A percentile compares a stretch with the other conserved stretches of the same genome.
Evolutionary conservation across 2,329 filamentous ascomycete genomes (phyloP).

Genomic region (Dryadomyces quercus-mongolicae): DNA sequence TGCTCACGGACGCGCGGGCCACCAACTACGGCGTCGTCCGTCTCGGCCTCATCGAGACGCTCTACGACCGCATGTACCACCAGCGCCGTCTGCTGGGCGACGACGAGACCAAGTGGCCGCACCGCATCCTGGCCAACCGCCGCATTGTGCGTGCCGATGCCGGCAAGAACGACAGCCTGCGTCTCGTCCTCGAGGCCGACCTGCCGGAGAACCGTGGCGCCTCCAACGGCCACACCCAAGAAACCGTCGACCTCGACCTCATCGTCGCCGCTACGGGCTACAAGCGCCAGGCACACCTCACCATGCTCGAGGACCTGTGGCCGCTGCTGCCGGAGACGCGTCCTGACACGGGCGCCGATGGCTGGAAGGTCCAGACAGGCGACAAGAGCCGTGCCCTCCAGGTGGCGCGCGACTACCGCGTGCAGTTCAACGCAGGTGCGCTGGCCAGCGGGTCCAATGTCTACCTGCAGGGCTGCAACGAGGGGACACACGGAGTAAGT

Average conservation of each 20-base stretch:
- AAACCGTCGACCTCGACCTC: conserved; percentile 66
- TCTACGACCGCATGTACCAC: conserved; percentile 81
- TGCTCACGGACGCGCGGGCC: conserved; percentile 58
- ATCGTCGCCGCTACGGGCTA: conserved; percentile 87
- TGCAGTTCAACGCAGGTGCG: conserved; percentile 55
- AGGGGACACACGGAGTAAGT: conserved; percentile 80
- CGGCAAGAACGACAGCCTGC: conserved; percentile 35
- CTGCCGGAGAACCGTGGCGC: background rate
- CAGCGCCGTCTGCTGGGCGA: conserved; percentile 60
- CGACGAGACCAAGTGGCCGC: conserved; percentile 66
- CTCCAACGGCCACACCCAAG: conserved; percentile 10
- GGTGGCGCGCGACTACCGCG: conserved; percentile 66
- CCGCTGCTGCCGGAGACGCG: conserved; percentile 46
- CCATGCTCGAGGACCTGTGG: conserved; percentile 57
- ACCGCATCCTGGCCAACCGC: conserved; percentile 62
- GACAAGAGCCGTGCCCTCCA: conserved; percentile 34
- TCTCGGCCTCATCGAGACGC: conserved; percentile 74
- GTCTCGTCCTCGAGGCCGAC: conserved; percentile 41
- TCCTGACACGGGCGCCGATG: conserved; percentile 2
- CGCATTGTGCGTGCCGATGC: conserved; percentile 48
- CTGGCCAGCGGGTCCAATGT: conserved; percentile 67
- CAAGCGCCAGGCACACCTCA: conserved; percentile 62
- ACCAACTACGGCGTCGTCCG: conserved; percentile 96
- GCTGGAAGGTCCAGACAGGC: conserved; percentile 12
- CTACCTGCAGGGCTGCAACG: conserved; percentile 90